Conservation (phyloP, 257 asterid species). For the Nicotiana undulata region DNA sequence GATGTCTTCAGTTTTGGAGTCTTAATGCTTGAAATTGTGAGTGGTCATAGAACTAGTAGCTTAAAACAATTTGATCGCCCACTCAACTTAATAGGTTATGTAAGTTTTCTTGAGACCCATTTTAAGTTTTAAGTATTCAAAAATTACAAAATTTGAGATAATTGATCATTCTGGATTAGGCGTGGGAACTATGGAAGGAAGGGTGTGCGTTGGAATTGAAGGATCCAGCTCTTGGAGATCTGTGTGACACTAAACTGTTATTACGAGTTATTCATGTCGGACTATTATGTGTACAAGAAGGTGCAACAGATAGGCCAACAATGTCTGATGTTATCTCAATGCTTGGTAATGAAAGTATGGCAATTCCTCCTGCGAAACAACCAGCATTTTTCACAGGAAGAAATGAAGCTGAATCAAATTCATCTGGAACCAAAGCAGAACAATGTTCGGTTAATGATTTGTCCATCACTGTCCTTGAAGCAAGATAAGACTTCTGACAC, state of each 20-base stretch:
- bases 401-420: neutral
- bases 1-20: constrained; percentile 61
- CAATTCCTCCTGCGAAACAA: constrained; percentile 24
- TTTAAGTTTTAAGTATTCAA: neutral
- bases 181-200: constrained; percentile 42
- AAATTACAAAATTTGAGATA: neutral
- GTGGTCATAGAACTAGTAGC: constrained; percentile 42
- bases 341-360: constrained; percentile 31
- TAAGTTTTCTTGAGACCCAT: constrained; percentile 15
- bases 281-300: constrained; percentile 48
- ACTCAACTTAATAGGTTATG: constrained; percentile 48
- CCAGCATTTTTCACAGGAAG: constrained; percentile 40
- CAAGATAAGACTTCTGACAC: neutral
- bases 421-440: neutral
- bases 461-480: constrained; percentile 7
- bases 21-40: constrained; percentile 44
- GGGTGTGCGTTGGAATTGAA: constrained; percentile 15
- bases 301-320: constrained; percentile 39
- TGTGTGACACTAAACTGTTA: constrained; percentile 24
- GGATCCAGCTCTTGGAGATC: constrained; percentile 34
- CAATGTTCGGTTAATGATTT: neutral
- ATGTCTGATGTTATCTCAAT: constrained; percentile 38
- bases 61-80: constrained; percentile 36
- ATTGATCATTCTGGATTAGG: constrained; percentile 21
- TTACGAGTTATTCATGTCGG: constrained; percentile 39